Base-by-base conservation (phyloP, 2,329 filamentous ascomycete species). In the Beauveria sp. region DNA sequence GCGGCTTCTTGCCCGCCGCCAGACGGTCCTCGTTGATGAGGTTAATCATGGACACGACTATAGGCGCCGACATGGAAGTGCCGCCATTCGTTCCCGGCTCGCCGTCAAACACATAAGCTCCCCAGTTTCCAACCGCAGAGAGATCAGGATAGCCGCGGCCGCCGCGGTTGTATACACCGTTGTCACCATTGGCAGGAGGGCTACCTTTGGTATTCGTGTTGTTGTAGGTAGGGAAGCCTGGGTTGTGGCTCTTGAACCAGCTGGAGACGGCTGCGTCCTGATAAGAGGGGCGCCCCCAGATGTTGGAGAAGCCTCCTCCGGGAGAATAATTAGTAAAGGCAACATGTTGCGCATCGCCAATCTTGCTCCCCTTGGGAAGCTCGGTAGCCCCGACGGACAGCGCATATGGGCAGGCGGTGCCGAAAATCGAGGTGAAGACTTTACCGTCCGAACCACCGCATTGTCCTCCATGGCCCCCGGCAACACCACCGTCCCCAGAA, bases 351-450 rank as follows among this genome's bases (percentile, higher is more conserved):
- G 73, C 66, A 76, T 79, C 28, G 77, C 77, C 62, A 72, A 77
- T 70, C 2, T 74, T 73, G 9, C 73, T 73, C 14, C 72, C 73
- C 56, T 72, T 71, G 42, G 70, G 68, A 40, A 82, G 71, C 67
- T 79, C 73, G 0, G 80, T 82, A 16, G 79, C 79, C 50, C 80
- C 80, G 4, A 82, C 78, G 7, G 77, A 73, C 0, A 78, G 80
- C 24, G 82, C 70, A 67, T 77, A 5, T 77, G 80, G 63, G 77
- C 66, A 81, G 79, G 8, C 62, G 63, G 5, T 77, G 73, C 38
- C 71, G 69, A 1, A 70, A 65, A 66, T 77, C 75, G 67, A 77
- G 26, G 66, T 71, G 61, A 72, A 67, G 42, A 67, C 57, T 42
- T 47, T 40, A 14, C 54, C 28, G 28, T 26, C 18, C 22, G n/a